Conservation (phyloP, 2,329 filamentous ascomycete species). For the Scytalidium lignicola region DNA sequence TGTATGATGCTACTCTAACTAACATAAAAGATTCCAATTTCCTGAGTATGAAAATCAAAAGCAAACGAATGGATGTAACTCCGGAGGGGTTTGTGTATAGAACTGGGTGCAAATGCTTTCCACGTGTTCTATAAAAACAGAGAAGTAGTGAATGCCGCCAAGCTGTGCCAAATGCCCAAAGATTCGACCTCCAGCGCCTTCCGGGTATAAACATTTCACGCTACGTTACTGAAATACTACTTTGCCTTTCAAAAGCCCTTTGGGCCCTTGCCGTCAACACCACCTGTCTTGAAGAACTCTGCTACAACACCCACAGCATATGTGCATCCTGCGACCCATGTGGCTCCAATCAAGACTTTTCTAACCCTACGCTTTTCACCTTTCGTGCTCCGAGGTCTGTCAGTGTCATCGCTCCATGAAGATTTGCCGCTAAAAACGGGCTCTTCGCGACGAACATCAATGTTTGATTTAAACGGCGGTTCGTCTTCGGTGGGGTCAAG, state of each 20-base stretch:
- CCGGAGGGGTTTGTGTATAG: background rate
- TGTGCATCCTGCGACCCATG: conserved; percentile 47
- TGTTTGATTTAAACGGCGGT: conserved; percentile 37
- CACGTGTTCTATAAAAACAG: background rate
- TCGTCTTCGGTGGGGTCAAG: conserved; percentile 20
- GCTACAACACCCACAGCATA: conserved; percentile 55
- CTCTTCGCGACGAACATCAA: conserved; percentile 41
- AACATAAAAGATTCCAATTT: background rate
- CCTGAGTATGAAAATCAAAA: background rate
- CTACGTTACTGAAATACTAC: background rate
- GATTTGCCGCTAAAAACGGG: conserved; percentile 40
- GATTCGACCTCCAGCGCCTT: background rate
- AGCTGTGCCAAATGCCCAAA: background rate
- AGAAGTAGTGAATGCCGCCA: background rate
- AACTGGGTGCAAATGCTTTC: background rate
- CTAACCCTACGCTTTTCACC: conserved; percentile 37
- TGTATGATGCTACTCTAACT: background rate
- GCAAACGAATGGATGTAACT: background rate
- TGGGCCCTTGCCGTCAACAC: conserved; percentile 34
- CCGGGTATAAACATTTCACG: background rate
- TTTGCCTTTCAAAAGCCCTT: conserved; percentile 18
- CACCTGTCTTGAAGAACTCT: conserved; percentile 51
- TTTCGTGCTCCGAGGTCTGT: conserved; percentile 21
- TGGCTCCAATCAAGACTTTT: conserved; percentile 48
- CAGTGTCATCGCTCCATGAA: conserved; percentile 21